Base-by-base conservation (phyloP, 257 asterid species). In the Capsicum rhomboideum region DNA sequence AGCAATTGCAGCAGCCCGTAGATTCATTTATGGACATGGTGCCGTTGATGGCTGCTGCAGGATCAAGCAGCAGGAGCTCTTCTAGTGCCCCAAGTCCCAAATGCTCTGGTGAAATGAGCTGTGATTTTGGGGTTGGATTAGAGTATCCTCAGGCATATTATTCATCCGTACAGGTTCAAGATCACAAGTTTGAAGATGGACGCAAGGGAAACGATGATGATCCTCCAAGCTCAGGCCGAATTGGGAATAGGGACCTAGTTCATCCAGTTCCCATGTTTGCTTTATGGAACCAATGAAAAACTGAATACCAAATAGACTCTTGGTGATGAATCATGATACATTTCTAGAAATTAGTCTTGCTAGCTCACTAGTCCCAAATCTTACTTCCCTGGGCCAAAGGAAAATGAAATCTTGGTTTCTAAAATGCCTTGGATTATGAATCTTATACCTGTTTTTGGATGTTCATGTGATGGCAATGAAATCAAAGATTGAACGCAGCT, bases 221-320 rank as follows among this genome's bases (percentile, higher is more conserved):
- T 77, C 10, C 82, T 50, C 17, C 81, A 37, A 13, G 87, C 58
- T 82, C 82, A 64, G 56, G 69, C 34, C 84, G 79, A 66, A 85
- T 82, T 14, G 78, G 87, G 1, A 87, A 86, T 16, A 16, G 84
- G 75, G 93, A 86, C 2, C 79, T 86, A 87, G 92, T 84, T 84
- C 90, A 91, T 66, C 90, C 88, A 13, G 88, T 86, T 67, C 93
- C 95, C 9, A 86, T 91, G 82, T 92, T 91, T 90, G 91, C 98
- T 8, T 68, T 91, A 23, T 94, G 97, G 98, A 92, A 88, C 83
- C 89, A 90, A 8, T 93, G 91, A 87, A 40, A 63, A 10, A 59
- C 2, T 20, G 54, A 55, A 31, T 10, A 13, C n/a, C 6, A 17
- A 16, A 11, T 7, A 54, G 7, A 18, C 69, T 18, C 18, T 29